A percentile compares a stretch with the other conserved stretches of the same genome.
These are phyloP conservation scores for Akanthomyces uredinophilus DNA, from an alignment of 2,329 filamentous ascomycete species.

Conservation along the genomic window DNA sequence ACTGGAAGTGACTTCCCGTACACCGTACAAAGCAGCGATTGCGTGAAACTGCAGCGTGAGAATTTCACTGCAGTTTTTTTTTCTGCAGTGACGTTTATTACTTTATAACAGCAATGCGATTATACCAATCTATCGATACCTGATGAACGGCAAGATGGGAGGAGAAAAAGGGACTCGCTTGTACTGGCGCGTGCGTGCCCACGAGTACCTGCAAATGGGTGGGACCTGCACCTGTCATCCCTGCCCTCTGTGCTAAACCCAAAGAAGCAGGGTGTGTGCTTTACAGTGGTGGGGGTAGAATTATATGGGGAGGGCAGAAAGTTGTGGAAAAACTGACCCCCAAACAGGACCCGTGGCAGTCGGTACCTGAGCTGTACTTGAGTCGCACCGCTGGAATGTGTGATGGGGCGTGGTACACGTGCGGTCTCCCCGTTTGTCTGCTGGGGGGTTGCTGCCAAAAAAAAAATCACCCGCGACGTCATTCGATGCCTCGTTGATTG, in stretches of 20 bases:
- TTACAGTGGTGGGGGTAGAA: background rate
- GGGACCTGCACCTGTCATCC: background rate
- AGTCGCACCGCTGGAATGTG: background rate
- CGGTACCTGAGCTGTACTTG: background rate
- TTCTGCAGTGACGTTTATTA: too few species aligned
- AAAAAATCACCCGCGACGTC: background rate
- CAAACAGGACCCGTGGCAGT: background rate
- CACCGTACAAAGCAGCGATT: background rate
- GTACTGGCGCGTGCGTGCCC: too few species aligned
- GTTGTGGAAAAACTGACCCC: background rate
- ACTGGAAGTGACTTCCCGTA: background rate
- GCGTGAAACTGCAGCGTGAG: background rate
- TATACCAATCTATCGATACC: too few species aligned
- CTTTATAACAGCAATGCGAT: too few species aligned
- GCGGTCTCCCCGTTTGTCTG: background rate
- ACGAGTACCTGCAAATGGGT: background rate
- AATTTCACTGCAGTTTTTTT: too few species aligned
- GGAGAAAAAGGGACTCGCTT: too few species aligned
- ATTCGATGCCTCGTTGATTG: slow-evolving; percentile 1
- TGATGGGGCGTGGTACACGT: background rate
- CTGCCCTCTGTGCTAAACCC: background rate
- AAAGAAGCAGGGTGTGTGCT: background rate
- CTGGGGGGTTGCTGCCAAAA: background rate
- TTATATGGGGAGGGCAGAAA: background rate
- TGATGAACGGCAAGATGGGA: too few species aligned